Base-by-base conservation (phyloP, 2,329 filamentous ascomycete species). In the Neobulgaria alba region DNA sequence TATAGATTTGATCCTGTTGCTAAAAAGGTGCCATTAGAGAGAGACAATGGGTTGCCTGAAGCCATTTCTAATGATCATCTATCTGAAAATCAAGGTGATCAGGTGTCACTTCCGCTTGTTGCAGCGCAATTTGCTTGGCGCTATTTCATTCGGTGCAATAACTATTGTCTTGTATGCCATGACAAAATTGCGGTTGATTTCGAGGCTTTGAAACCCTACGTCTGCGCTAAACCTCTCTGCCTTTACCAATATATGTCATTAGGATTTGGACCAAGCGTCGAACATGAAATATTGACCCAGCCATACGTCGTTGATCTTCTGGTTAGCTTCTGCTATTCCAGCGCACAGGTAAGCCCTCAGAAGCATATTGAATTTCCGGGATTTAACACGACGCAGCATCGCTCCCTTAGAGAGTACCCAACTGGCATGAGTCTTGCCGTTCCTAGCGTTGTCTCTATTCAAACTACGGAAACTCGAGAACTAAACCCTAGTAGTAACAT, bases 111-210 rank as follows among this genome's bases (percentile, higher is more conserved):
- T 26, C 71, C 73, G 2, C 60, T 81, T 19, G 50, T 75, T 19
- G 69, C 72, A 1, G 85, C 86, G 71, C 83, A 93, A 49, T 92
- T 89, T 51, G 71, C 79, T 0, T 66, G 94, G 18, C 78, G 81
- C 1, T 84, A 88, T 53, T 77, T 95, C 45, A 73, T 84, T 5
- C 79, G 77, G 43, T 95, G 86, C 58, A 87, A 85, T 0, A 79
- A 92, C 39, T 94, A 90, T 60, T 95, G 89, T 60, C 72, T 94
- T 40, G 79, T 89, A 17, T 95, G 89, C 55, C 85, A 93, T 60
- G 73, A 74, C 50, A 80, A 72, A 50, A 71, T 85, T 26, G 69
- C 71, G 2, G 70, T 69, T 2, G 72, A 75, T 7, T 79, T 90
- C 29, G 76, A 81, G 52, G 76, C 82, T 2, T 66, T 88, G 45